Evolutionary conservation across 257 asterid species (phyloP).

Genomic region (Penstemon barbatus): DNA sequence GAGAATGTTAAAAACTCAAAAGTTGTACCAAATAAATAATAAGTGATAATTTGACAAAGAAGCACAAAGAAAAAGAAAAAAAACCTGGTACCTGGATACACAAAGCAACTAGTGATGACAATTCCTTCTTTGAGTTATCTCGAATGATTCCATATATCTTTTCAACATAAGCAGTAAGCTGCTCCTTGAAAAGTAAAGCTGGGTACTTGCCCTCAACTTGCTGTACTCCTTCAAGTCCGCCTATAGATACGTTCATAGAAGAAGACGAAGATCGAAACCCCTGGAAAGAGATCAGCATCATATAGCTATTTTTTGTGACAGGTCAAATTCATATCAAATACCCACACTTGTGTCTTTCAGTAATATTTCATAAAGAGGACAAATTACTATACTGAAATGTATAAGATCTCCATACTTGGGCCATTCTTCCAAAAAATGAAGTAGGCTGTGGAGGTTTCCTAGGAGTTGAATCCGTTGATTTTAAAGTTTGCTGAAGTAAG

Average conservation of each 20-base stretch:
- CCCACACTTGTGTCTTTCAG: conserved; percentile 22
- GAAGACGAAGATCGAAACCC: conserved; percentile 70
- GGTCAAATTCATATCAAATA: conserved; percentile 15
- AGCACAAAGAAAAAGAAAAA: conserved; percentile 3
- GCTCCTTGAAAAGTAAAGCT: conserved; percentile 86
- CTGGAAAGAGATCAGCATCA: conserved; percentile 35
- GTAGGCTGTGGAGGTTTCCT: conserved; percentile 68
- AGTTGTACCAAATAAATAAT: background rate
- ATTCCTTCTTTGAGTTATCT: conserved; percentile 69
- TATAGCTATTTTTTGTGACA: background rate
- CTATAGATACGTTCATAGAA: conserved; percentile 52
- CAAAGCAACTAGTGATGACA: conserved; percentile 49
- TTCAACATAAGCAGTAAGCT: conserved; percentile 83
- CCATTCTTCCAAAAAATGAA: conserved; percentile 77
- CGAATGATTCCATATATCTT: conserved; percentile 83
- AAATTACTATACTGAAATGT: conserved; percentile 2
- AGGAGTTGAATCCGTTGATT: conserved; percentile 36
- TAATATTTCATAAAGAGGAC: background rate
- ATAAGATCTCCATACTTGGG: conserved; percentile 45
- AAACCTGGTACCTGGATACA: conserved; percentile 56
- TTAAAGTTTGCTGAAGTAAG: conserved; percentile 72
- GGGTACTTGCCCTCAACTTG: conserved; percentile 87
- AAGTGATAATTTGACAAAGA: background rate
- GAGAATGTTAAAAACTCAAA: background rate
- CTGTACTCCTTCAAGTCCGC: conserved; percentile 61